These are phyloP conservation scores for Flaveria bidentis DNA, from an alignment of 129 eudicot genomes.

Conservation along the genomic window DNA sequence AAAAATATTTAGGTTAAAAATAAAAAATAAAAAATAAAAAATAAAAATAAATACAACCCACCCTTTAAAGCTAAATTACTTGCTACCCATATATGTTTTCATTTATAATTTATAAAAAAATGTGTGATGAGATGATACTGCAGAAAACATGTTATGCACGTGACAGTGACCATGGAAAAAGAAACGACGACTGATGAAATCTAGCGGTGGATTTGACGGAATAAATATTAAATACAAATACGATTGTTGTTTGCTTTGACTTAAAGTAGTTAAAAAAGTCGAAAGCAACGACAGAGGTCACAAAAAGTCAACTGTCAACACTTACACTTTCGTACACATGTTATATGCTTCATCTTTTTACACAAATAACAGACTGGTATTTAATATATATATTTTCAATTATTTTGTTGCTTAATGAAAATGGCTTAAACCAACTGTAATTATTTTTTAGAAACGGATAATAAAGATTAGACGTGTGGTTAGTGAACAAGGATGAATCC, in stretches of 20 bases:
- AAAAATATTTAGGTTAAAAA: too few species aligned
- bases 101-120: neutral
- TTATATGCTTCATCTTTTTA: neutral
- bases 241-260: constrained; percentile 28
- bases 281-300: constrained; percentile 28
- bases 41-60: too few species aligned
- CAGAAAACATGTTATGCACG: constrained; percentile 24
- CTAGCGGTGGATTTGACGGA: constrained; percentile 27
- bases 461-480: too few species aligned
- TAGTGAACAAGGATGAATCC: too few species aligned
- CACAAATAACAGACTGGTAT: too few species aligned
- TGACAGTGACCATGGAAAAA: constrained; percentile 9
- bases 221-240: constrained; percentile 24
- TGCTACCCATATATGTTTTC: too few species aligned
- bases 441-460: too few species aligned
- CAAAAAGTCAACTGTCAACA: constrained; percentile 36
- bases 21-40: too few species aligned
- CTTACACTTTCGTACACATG: constrained; percentile 6
- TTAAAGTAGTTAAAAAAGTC: constrained; percentile 30
- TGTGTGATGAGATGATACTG: neutral
- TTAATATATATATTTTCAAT: too few species aligned
- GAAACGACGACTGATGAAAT: constrained; percentile 21
- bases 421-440: too few species aligned
- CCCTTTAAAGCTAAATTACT: too few species aligned
- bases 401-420: too few species aligned